Percentiles rank a stretch among this genome's conserved stretches.
Conservation (phyloP, 306 rosid species). For the Cicer cuneatum region DNA sequence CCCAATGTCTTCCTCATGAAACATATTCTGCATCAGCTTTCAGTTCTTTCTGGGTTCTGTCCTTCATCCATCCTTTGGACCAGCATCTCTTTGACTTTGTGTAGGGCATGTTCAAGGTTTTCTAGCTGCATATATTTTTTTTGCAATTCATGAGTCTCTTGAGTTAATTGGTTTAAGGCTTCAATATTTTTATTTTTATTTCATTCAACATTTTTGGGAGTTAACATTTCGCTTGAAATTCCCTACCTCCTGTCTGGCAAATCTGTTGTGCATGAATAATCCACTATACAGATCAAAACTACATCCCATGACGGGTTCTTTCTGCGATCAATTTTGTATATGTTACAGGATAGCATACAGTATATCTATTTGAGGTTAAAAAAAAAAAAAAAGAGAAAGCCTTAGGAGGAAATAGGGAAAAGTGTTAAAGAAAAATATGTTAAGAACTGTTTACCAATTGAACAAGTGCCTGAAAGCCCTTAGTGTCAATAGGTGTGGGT, state of each 20-base stretch:
- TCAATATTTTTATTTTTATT: not conserved
- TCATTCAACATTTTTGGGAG: not conserved
- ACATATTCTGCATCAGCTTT: conserved; percentile 30
- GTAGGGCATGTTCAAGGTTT: conserved; percentile 50
- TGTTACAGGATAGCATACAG: conserved; percentile 18
- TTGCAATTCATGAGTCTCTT: conserved; percentile 27
- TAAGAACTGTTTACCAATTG: conserved; percentile 55
- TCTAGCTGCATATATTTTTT: conserved; percentile 52
- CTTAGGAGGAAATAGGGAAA: not conserved
- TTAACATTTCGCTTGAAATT: conserved; percentile 11
- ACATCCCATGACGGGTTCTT: conserved; percentile 49
- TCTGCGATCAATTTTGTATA: conserved; percentile 50
- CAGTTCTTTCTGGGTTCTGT: conserved; percentile 24
- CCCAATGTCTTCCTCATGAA: not conserved
- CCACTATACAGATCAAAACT: conserved; percentile 69
- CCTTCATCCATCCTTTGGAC: conserved; percentile 38
- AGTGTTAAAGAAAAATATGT: not conserved
- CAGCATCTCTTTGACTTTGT: conserved; percentile 55
- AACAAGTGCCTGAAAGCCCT: conserved; percentile 59
- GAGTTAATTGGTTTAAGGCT: not conserved
- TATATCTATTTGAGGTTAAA: not conserved
- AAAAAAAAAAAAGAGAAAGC: not conserved
- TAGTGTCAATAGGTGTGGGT: conserved; percentile 62
- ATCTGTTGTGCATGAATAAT: conserved; percentile 54
- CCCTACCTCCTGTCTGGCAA: conserved; percentile 72